Conservation (phyloP, 2,329 filamentous ascomycete species). For the Elsinoe ampelina region DNA sequence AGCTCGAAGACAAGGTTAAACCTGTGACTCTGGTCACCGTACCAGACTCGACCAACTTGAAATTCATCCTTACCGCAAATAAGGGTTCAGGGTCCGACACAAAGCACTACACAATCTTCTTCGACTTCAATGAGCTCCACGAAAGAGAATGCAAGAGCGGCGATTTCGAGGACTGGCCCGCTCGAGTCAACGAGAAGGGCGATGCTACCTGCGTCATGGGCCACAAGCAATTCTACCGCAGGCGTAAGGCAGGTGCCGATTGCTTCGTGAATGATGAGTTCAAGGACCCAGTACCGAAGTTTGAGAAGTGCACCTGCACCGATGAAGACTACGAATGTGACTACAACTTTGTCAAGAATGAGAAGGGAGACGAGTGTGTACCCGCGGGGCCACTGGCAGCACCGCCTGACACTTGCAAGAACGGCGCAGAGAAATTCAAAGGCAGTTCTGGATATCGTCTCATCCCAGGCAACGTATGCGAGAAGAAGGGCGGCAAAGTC, state of each 20-base stretch:
- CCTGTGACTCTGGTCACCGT: constrained; percentile 75
- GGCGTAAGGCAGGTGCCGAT: constrained; percentile 77
- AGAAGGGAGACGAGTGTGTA: constrained; percentile 57
- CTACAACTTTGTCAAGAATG: constrained; percentile 69
- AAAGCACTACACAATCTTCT: constrained; percentile 50
- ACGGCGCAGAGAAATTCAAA: constrained; percentile 62
- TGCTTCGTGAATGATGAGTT: constrained; percentile 86
- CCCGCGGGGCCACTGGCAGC: constrained; percentile 52
- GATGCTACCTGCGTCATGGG: constrained; percentile 90
- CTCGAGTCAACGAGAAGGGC: constrained; percentile 68
- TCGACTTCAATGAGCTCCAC: constrained; percentile 77
- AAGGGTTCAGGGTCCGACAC: constrained; percentile 44
- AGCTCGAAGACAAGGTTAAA: constrained; percentile 60
- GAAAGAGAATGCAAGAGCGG: constrained; percentile 65
- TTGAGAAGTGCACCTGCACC: constrained; percentile 70
- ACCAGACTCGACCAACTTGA: constrained; percentile 83
- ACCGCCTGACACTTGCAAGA: constrained; percentile 66
- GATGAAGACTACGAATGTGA: constrained; percentile 90
- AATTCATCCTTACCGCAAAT: constrained; percentile 69
- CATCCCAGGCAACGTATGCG: constrained; percentile 59
- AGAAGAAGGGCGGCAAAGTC: constrained; percentile 30
- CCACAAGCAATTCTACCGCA: constrained; percentile 76
- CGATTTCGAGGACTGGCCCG: constrained; percentile 84
- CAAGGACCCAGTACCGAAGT: constrained; percentile 62
- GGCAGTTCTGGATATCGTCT: constrained; percentile 85